phyloP scores from a whole-genome alignment of 805 yeast species.

The Pichia sporocuriosa region DNA sequence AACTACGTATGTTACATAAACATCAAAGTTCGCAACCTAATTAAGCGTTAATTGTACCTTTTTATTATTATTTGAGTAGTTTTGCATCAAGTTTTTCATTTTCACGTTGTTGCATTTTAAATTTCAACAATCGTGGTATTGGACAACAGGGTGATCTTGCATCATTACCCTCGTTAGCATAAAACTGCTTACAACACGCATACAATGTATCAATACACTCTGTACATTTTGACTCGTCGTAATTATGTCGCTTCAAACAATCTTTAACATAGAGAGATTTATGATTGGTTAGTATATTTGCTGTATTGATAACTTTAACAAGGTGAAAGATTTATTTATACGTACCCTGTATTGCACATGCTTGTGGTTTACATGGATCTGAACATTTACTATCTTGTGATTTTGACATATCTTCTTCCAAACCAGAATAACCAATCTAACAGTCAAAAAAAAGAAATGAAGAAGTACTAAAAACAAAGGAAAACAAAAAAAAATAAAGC shows the following conservation, averaged over 20 bases:
- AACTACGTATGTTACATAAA: too few species aligned
- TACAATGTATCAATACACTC: constrained; percentile 62
- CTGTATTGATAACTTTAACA: too few species aligned
- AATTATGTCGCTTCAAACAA: constrained; percentile 56
- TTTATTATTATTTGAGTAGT: constrained; percentile 20
- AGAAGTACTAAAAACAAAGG: too few species aligned
- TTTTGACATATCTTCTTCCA: too few species aligned
- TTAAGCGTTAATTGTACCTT: background rate
- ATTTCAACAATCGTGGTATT: constrained; percentile 48
- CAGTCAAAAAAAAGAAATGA: background rate
- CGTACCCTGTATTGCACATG: constrained; percentile 83
- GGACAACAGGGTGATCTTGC: constrained; percentile 77
- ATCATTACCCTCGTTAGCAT: constrained; percentile 50
- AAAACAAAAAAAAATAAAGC: too few species aligned
- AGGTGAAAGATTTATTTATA: too few species aligned
- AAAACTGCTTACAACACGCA: constrained; percentile 65
- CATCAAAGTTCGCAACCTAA: background rate
- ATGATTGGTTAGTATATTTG: too few species aligned
- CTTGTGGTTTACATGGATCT: constrained; percentile 66
- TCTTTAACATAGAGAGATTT: too few species aligned
- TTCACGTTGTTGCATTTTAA: constrained; percentile 61
- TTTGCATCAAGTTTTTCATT: constrained; percentile 54
- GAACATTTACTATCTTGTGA: background rate
- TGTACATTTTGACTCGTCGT: constrained; percentile 71
- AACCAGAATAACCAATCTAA: background rate